Conservation (phyloP, 495 filamentous ascomycete genomes). For the Neurospora sp. region DNA sequence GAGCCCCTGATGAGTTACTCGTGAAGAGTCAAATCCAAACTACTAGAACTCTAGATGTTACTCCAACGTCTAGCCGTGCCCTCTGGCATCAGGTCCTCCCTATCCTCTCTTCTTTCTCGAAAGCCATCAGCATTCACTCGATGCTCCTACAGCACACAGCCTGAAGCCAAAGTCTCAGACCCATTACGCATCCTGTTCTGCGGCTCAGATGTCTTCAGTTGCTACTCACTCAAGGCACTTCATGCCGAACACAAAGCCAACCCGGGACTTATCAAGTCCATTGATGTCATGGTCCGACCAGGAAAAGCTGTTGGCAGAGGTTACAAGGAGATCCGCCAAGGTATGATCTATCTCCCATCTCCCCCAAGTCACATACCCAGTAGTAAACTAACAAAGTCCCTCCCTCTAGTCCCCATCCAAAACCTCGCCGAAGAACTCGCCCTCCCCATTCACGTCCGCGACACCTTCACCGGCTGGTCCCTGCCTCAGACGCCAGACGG, state of each 20-base stretch:
- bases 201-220: slow-evolving; percentile 88
- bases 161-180: slow-evolving; percentile 19
- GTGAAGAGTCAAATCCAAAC: background rate
- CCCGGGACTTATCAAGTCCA: slow-evolving; percentile 53
- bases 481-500: slow-evolving; percentile 38
- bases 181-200: slow-evolving; percentile 91
- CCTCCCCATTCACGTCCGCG: slow-evolving; percentile 61
- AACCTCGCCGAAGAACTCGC: slow-evolving; percentile 48
- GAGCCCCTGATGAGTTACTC: background rate
- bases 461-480: slow-evolving; percentile 73
- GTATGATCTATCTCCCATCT: slow-evolving; percentile 26
- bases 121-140: background rate
- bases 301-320: slow-evolving; percentile 67
- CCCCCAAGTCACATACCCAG: slow-evolving; percentile 45
- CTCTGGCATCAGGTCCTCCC: background rate
- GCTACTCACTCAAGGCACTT: slow-evolving; percentile 64
- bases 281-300: slow-evolving; percentile 79
- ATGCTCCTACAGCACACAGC: background rate
- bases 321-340: slow-evolving; percentile 57
- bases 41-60: background rate
- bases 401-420: slow-evolving; percentile 61
- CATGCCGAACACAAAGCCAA: slow-evolving; percentile 46
- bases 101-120: background rate
- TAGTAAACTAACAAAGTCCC: background rate
- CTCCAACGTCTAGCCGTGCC: background rate